Evolutionary conservation across 2,329 filamentous ascomycete genomes (phyloP), one percentile per base, ranked within the genome.

Genomic region (Fusarium xyrophilum): DNA sequence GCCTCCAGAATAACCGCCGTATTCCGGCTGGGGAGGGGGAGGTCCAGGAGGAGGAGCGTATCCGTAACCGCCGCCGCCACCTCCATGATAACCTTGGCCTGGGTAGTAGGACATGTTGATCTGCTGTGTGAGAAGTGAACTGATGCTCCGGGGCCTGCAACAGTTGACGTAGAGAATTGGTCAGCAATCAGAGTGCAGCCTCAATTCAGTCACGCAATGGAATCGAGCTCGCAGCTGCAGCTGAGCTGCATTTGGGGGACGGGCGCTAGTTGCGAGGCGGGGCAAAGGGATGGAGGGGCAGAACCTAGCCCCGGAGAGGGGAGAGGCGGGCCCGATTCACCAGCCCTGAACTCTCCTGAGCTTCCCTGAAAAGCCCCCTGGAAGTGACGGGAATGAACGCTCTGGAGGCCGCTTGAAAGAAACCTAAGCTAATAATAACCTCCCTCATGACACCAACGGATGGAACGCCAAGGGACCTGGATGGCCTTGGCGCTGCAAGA

Each of bases 11-110:
- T 60, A 60, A 30, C 65, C 63, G 55, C 73, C 66, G 47, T 73
- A 70, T 25, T 56, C 40, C 25, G 51, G 61, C 28, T 75, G 73
- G 48, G 66, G 71, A 44, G 74, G 76, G 35, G 77, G 73, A 59
- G 64, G 63, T 11, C 68, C 72, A 11, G 66, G 68, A 40, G 73
- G 73, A 44, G 73, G 74, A 38, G 72, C 75, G 44, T 77, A 74
- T 40, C 63, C 68, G 23, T 71, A 68, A 46, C 76, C 76, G 66
- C 78, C 73, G 42, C 74, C 74, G 63, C 79, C 79, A 65, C 79
- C 79, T 71, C 79, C 79, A 69, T 81, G 72, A 44, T 80, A 74
- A 65, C 81, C 78, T 70, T 81, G 79, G 55, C 79, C 80, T 33
- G 80, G 79, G 73, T 79, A 81, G 68, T 79, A 77, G 43, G 79